Base-by-base conservation (phyloP, 441 rosid species). In the Erodium moschatum region DNA sequence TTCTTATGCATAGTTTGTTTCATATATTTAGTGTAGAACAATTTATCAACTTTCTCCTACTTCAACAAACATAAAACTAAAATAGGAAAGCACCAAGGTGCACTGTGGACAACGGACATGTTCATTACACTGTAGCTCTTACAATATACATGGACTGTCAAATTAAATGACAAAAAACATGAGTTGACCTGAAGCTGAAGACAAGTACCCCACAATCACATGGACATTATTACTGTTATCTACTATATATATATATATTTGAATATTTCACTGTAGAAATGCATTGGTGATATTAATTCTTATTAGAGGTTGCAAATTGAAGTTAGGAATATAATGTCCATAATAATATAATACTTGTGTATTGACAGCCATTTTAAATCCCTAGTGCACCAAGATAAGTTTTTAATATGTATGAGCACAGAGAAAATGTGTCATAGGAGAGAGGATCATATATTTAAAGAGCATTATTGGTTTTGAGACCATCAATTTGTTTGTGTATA, bases 151-250 rank as follows among this genome's bases (percentile, higher is more conserved):
- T 50, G 56, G 0, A 50, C 56, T 50, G 56, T 50, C 56, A 50
- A 50, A 50, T 50, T 50, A 50, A 50, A 50, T 50, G 16, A n/a
- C 56, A 40, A 40, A 40, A 50, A 50, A 50, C 19, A 50, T 50
- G 56, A 50, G 56, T 50, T 50, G 56, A 50, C 56, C 56, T 50
- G 56, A n/a, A n/a, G 56, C 56, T 50, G 56, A 50, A 50, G 56
- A n/a, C 19, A 50, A 50, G 56, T 50, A 50, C 56, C 18, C 54
- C 54, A 48, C 54, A 48, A 48, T 5, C 56, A 50, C 56, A 50
- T 50, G 56, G 56, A 50, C 19, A 50, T 50, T 50, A 15, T 50
- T 50, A 50, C 18, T n/a, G 7, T 50, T 13, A 12, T 15, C n/a
- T 13, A n/a, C 12, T n/a, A 1, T 46, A 9, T 46, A 3, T 2